A percentile compares a stretch with the other conserved stretches of the same genome.
phyloP scores from a whole-genome alignment of 1,284 basidiomycete species.

The Irpex sp. region DNA sequence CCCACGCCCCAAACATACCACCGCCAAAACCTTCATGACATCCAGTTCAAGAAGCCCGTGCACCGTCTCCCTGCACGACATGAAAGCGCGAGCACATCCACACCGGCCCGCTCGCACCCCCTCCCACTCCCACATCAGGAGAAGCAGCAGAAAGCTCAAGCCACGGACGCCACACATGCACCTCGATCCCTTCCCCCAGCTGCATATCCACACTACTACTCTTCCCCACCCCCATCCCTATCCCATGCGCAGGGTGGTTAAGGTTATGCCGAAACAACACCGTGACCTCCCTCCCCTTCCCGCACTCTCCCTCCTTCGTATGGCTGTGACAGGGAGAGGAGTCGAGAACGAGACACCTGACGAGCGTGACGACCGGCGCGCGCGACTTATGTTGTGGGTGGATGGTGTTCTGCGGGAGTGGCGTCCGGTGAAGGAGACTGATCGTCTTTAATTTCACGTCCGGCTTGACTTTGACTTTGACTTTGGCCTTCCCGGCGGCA shows the following conservation, averaged over 20 bases:
- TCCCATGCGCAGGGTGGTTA: too few relatives aligned
- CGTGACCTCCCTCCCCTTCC: slow-evolving; percentile 10
- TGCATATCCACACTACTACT: slow-evolving; percentile 9
- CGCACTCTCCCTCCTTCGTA: slow-evolving; percentile 1
- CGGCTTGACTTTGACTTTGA: slow-evolving; percentile 3
- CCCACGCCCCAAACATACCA: too few relatives aligned
- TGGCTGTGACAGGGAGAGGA: background rate
- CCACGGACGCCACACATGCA: slow-evolving; percentile 22
- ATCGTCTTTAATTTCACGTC: slow-evolving; percentile 19
- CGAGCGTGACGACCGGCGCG: slow-evolving; percentile 16
- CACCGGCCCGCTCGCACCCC: background rate
- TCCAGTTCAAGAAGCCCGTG: too few relatives aligned
- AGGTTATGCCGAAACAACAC: slow-evolving; percentile 18
- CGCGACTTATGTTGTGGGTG: slow-evolving; percentile 14
- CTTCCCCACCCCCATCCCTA: slow-evolving; percentile 7
- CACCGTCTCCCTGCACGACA: background rate
- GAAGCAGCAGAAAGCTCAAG: too few relatives aligned
- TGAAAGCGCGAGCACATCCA: slow-evolving; percentile 5
- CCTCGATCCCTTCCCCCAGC: slow-evolving; percentile 14
- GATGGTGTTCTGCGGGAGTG: slow-evolving; percentile 11
- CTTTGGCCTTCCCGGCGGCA: background rate
- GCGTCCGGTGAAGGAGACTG: slow-evolving; percentile 12
- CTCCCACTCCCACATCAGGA: too few relatives aligned
- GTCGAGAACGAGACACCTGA: slow-evolving; percentile 10
- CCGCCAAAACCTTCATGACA: too few relatives aligned